Base-by-base conservation (phyloP, 1,139 yeast genomes). In the Yamadazyma pseudoaaseri region DNA sequence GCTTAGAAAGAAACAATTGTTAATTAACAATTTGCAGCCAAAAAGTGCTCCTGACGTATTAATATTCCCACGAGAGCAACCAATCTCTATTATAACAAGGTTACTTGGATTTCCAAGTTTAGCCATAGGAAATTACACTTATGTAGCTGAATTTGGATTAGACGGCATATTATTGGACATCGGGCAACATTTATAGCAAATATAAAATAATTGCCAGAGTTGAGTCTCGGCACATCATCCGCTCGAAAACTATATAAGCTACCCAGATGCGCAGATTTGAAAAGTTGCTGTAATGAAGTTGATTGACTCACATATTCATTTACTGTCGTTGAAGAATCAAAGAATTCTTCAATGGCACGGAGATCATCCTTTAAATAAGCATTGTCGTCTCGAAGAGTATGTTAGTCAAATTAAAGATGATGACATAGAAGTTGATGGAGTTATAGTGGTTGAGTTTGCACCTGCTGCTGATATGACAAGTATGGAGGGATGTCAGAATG, bases 231-330 rank as follows among this genome's bases (percentile, higher is more conserved):
- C 6, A 18, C 20, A 6, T 18, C 20, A 18, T 18, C 9, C 20
- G 20, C 20, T 13, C 15, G 27, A 25, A 12, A 12, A 25, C 8
- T 25, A 25, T 25, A 25, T 25, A 14, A 12, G 9, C 9, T n/a
- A n/a, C n/a, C n/a, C n/a, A n/a, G n/a, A n/a, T n/a, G n/a, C n/a
- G n/a, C n/a, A n/a, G n/a, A n/a, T n/a, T n/a, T n/a, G n/a, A n/a
- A n/a, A n/a, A n/a, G n/a, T n/a, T n/a, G n/a, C n/a, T n/a, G n/a
- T 11, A 3, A 44, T 43, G 48, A 42, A 43, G 23, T 33, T 46
- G 0, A 27, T 43, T 11, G 51, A 47, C 26, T 38, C 49, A 11
- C 51, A 47, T 28, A 43, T 47, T 16, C 51, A 47, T 29, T 11
- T 47, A 7, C 45, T 39, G 44, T 29, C 47, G 5, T 31, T 44